Conservation (phyloP, 78 protist genomes). For the Monosiga brevicollis region DNA sequence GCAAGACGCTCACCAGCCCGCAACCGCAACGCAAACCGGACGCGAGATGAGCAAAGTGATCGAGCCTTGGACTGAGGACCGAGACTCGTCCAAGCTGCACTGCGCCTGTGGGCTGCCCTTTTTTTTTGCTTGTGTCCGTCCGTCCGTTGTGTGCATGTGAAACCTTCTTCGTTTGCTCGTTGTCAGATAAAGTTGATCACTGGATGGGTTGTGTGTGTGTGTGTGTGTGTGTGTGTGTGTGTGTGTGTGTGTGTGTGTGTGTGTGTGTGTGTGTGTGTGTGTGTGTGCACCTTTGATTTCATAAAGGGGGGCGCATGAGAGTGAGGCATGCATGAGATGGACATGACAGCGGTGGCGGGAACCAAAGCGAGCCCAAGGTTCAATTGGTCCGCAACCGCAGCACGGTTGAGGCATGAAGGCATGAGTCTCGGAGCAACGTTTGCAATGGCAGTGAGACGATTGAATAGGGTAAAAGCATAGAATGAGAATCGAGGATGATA, state of each 20-base stretch:
- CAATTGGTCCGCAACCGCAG: background rate
- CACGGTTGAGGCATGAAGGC: background rate
- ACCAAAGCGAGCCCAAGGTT: background rate
- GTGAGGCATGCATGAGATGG: background rate
- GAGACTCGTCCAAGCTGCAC: no score
- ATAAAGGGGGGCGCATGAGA: background rate
- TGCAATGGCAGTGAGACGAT: background rate
- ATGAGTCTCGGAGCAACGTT: background rate
- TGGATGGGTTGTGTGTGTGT: no score
- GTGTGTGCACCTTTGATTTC: background rate
- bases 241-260: background rate
- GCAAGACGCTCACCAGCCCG: no score
- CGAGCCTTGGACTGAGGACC: no score
- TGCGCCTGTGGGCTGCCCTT: no score
- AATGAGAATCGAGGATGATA: background rate
- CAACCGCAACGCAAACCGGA: no score
- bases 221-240: background rate
- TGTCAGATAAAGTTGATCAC: no score
- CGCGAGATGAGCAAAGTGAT: no score
- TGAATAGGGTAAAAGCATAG: background rate
- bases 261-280: background rate
- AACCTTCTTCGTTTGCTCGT: no score
- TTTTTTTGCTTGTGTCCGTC: no score
- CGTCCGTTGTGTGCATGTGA: no score
- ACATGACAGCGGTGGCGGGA: background rate